Base-by-base conservation (phyloP, 805 yeast species). In the Schwanniomyces polymorphus region DNA sequence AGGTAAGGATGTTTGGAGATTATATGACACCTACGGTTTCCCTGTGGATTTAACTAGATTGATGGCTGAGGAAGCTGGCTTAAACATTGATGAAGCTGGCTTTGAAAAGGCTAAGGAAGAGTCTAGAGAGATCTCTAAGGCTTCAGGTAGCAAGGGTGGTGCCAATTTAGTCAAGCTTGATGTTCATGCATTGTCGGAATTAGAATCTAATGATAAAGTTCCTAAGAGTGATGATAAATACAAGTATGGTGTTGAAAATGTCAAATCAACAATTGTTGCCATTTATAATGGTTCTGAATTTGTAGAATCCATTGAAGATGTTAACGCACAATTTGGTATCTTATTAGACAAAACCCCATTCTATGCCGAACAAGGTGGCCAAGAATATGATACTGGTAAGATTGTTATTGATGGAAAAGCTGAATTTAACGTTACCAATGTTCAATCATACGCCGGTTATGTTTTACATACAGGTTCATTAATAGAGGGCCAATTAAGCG, bases 341-440 rank as follows among this genome's bases (percentile, higher is more conserved):
- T 66, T 94, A 42, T 76, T 94, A 49, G 95, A 94, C 65, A 86
- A 82, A 67, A 89, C 98, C 23, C 94, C 95, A 67, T 90, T 94
- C 72, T 94, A 94, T 64, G 98, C 99, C 43, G 99, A 94, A 75
- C 95, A 89, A 72, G 99, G 99, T 82, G 99, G 99, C 63, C 99
- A 94, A 78, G 97, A 91, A 70, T 86, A 79, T 63, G 99, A 94
- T 67, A 87, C 95, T 38, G 99, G 99, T 71, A 86, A 82, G 68
- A 78, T 94, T 54, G 91, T 90, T 43, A 83, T 90, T 60, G 97
- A 91, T 63, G 97, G 95, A 40, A 72, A 72, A 56, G 77, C 91
- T 46, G 97, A 92, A 67, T 92, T 94, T 70, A 84, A 82, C 49
- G 98, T 94, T 49, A 86, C 84, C 54, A 91, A 94, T 63, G 97